Conservation (phyloP, 148 eudicot genomes). For the Rhododendron ferrugineum region DNA sequence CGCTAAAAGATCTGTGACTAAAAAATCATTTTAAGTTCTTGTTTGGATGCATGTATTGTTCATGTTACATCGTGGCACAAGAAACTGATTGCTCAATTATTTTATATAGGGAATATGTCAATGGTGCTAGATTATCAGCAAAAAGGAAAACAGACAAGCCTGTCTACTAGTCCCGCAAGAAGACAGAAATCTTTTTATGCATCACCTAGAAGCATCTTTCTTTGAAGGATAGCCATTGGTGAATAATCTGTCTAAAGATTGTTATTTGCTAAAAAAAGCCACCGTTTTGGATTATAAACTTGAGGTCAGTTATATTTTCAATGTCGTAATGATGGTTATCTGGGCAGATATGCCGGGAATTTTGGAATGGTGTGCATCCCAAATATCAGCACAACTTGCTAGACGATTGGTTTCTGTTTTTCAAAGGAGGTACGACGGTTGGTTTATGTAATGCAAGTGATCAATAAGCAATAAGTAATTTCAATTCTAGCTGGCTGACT, state of each 20-base stretch:
- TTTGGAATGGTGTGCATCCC: not conserved
- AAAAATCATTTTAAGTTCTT: not conserved
- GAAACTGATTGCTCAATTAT: conserved; percentile 17
- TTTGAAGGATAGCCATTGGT: not conserved
- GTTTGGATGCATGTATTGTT: not conserved
- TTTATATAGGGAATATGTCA: not conserved
- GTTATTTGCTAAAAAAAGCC: not conserved
- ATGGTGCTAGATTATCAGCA: not conserved
- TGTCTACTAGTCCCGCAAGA: not conserved
- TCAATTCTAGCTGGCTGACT: conserved; percentile 1
- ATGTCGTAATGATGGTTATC: not conserved
- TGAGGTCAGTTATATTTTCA: not conserved
- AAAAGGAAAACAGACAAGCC: not conserved
- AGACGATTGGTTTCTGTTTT: not conserved
- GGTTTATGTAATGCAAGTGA: not conserved
- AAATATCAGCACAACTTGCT: conserved; percentile 2
- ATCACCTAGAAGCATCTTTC: not conserved
- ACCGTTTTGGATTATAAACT: not conserved
- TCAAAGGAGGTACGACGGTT: not conserved
- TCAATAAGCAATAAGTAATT: not conserved
- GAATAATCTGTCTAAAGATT: not conserved
- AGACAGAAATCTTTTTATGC: conserved; percentile 2
- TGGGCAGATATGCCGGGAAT: not conserved
- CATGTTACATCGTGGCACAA: not conserved
- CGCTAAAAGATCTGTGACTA: not conserved